Percentiles rank a stretch among this genome's conserved stretches.
These are phyloP conservation scores for Pseudogymnoascus sp. DNA, from an alignment of 2,329 filamentous ascomycete species.

Conservation along the genomic window DNA sequence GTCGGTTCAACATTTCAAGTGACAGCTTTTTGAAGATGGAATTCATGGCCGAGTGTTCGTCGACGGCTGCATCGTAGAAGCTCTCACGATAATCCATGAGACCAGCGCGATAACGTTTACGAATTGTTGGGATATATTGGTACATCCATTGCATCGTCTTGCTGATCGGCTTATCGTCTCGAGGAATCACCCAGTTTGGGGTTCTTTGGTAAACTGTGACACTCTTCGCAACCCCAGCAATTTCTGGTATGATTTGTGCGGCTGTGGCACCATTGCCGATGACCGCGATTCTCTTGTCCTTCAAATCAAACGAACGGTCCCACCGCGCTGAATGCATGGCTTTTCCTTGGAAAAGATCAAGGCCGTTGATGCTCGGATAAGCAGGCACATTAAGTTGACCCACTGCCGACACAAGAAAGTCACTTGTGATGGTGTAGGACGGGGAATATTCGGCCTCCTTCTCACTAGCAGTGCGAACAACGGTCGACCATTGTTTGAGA, in stretches of 20 bases:
- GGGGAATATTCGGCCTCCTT: slow-evolving; percentile 12
- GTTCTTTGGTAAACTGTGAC: slow-evolving; percentile 52
- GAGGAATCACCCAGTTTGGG: slow-evolving; percentile 53
- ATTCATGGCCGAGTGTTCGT: slow-evolving; percentile 15
- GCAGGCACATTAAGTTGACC: slow-evolving; percentile 14
- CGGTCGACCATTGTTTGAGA: slow-evolving; percentile 4
- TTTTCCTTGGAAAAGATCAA: slow-evolving; percentile 22
- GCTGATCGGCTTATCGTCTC: slow-evolving; percentile 42
- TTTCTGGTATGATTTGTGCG: slow-evolving; percentile 51
- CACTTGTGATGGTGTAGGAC: slow-evolving; percentile 45
- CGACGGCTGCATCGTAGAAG: slow-evolving; percentile 32
- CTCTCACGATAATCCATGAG: slow-evolving; percentile 51
- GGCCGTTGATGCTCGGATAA: slow-evolving; percentile 22
- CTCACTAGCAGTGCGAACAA: not conserved
- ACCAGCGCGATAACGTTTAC: slow-evolving; percentile 43
- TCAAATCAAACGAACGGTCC: slow-evolving; percentile 45
- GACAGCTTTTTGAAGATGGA: slow-evolving; percentile 32
- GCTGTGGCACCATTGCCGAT: slow-evolving; percentile 53
- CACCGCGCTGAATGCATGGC: slow-evolving; percentile 44
- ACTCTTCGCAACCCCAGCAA: slow-evolving; percentile 42
- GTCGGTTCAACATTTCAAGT: slow-evolving; percentile 32
- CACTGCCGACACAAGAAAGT: slow-evolving; percentile 49
- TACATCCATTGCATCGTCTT: slow-evolving; percentile 15
- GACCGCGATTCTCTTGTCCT: slow-evolving; percentile 46
- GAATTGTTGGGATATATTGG: slow-evolving; percentile 42